A percentile compares a stretch with the other conserved stretches of the same genome.
These are phyloP conservation scores for Barnettozyma sp. DNA, from an alignment of 805 yeast genomes.

Conservation along the genomic window DNA sequence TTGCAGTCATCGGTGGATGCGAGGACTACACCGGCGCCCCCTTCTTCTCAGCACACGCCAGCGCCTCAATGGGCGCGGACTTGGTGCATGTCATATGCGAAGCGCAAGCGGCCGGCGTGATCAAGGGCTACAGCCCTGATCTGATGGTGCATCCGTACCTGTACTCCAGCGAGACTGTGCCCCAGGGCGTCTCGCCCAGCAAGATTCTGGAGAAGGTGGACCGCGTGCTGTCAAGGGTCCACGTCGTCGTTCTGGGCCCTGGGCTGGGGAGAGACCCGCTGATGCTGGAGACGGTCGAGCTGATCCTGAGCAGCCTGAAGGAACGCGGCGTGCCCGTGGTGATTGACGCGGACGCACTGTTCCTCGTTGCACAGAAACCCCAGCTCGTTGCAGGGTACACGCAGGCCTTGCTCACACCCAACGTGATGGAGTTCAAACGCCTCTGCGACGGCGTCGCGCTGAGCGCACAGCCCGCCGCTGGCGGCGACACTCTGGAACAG, in stretches of 20 bases:
- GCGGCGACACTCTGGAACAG: no score
- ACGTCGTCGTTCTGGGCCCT: conserved; percentile 85
- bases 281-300: conserved; percentile 55
- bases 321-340: conserved; percentile 60
- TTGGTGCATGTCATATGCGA: conserved; percentile 89
- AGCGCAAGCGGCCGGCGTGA: conserved; percentile 64
- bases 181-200: conserved; percentile 26
- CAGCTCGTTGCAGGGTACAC: conserved; percentile 45
- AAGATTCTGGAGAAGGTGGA: conserved; percentile 51
- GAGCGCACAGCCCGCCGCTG: no score
- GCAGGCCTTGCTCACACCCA: conserved; percentile 79
- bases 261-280: conserved; percentile 81
- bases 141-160: conserved; percentile 94
- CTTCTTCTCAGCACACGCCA: conserved; percentile 78
- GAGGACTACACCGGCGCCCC: conserved; percentile 98
- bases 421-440: conserved; percentile 75
- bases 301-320: conserved; percentile 48
- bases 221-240: conserved; percentile 55
- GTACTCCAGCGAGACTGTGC: conserved; percentile 34
- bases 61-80: conserved; percentile 82
- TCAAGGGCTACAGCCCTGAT: conserved; percentile 86
- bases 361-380: conserved; percentile 52
- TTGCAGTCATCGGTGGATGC: conserved; percentile 88
- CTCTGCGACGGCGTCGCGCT: conserved; percentile 45
- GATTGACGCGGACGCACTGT: conserved; percentile 88